These are phyloP conservation scores for Phlebiopsis flavidoalba DNA, from an alignment of 768 basidiomycete species.

Conservation along the genomic window DNA sequence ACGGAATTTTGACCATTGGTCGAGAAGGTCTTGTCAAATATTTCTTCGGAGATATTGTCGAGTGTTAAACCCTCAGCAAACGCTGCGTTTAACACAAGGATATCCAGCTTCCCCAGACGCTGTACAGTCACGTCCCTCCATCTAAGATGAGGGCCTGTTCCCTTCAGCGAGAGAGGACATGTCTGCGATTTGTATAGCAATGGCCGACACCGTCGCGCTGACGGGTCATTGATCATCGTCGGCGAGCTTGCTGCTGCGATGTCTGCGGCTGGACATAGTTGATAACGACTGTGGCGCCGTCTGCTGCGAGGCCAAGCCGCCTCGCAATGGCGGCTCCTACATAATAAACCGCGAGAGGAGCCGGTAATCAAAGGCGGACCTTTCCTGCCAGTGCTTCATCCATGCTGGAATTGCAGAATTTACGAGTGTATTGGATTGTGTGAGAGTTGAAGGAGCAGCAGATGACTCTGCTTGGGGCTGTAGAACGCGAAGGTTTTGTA, in stretches of 20 bases:
- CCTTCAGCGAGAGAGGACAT: background rate
- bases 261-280: slow-evolving; percentile 14
- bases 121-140: background rate
- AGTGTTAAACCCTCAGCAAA: background rate
- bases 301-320: slow-evolving; percentile 20
- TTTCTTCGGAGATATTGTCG: slow-evolving; percentile 1
- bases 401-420: background rate
- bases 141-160: no score
- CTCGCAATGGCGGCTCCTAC: slow-evolving; percentile 25
- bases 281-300: slow-evolving; percentile 26
- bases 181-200: no score
- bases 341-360: slow-evolving; percentile 16
- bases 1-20: slow-evolving; percentile 50
- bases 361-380: slow-evolving; percentile 26
- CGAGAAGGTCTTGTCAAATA: slow-evolving; percentile 40
- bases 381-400: slow-evolving; percentile 17
- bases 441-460: no score
- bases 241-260: slow-evolving; percentile 11
- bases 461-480: no score
- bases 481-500: no score
- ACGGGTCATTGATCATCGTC: slow-evolving; percentile 15
- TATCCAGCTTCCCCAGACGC: background rate
- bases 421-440: no score
- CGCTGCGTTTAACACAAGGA: slow-evolving; percentile 22
- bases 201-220: slow-evolving; percentile 14